Base-by-base conservation (phyloP, 2,329 filamentous ascomycete species). In the Fusarium subglutinans region DNA sequence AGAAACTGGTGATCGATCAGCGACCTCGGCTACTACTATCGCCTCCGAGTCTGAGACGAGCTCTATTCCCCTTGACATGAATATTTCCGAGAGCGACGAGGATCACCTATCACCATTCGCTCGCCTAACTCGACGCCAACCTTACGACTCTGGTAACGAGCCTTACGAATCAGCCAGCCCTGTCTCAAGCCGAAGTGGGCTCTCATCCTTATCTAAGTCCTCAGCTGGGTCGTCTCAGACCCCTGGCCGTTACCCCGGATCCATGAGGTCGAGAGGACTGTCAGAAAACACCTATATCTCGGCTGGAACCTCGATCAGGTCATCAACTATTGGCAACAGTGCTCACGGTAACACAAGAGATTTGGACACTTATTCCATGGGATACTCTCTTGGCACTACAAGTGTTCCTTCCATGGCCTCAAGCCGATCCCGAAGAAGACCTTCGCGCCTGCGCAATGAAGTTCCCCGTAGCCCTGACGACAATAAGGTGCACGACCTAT, bases 361-460 rank as follows among this genome's bases (percentile, higher is more conserved):
- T 4, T 50, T 80, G 72, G 91, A 92, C 67, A 87, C 86, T 51
- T 86, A 90, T 63, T 93, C 91, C 2, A 80, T 83, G 81, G 82
- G 81, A 13, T 84, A 84, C 67, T 80, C 82, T 17, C 66, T 84
- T 22, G 78, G 79, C 12, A 81, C 79, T 22, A 83, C 82, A 8
- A 84, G 82, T 51, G 77, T 70, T 12, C 73, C 81, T 17, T 89
- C 88, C 15, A 81, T 87, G 77, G 80, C 87, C 38, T 88, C 88
- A 43, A 86, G 86, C 22, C 82, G 82, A 38, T 83, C 84, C 12
- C 81, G 82, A 53, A 84, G 85, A 51, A 83, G 82, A 76, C 88
- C 91, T 2, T 98, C 95, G 22, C 89, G 92, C 28, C 84, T 98
- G 54, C 90, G 94, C 35, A 91, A 97, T 76, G 94, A 98, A 79